Evolutionary conservation across 163 green algal genomes (phyloP), one percentile per base, ranked within the genome.

Genomic region (Coccomyxa subellipsoidea): DNA sequence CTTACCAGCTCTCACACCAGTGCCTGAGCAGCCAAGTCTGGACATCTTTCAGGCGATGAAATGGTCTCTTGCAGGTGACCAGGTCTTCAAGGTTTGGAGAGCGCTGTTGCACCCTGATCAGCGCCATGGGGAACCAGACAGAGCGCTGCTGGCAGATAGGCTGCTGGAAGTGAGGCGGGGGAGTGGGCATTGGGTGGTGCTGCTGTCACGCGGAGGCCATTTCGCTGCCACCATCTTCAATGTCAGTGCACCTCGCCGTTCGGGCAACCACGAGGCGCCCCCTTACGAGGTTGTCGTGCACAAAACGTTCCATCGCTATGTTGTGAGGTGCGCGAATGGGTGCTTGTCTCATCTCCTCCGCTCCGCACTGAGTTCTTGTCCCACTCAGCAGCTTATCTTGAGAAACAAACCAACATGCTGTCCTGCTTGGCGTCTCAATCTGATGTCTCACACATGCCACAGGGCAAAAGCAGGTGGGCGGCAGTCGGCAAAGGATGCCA

Each of bases 401-500:
- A n/a, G n/a, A n/a, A n/a, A n/a, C n/a, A n/a, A n/a, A n/a, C n/a
- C n/a, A n/a, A n/a, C n/a, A n/a, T n/a, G n/a, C n/a, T n/a, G n/a
- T n/a, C n/a, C n/a, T n/a, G n/a, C n/a, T n/a, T n/a, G n/a, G n/a
- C n/a, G n/a, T n/a, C n/a, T n/a, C n/a, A n/a, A 6, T 15, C 66
- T 85, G 69, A 32, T 36, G 73, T 69, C 27, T 38, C n/a, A 1
- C 47, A 59, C 23, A 18, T 5, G 4, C 18, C 54, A 47, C 69
- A 89, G 93, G 59, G 94, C 94, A 32, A 96, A 96, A 83, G 90
- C 91, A 40, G 96, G 96, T 37, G 95, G 95, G 69, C 90, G 93
- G 87, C 96, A 98, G 90, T 95, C 92, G 9, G 89, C 71, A 75
- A 95, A 98, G 88, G 95, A 99, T 85, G 90, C 87, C 25, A 94